A percentile compares a stretch with the other conserved stretches of the same genome.
These are phyloP conservation scores for Phlyctochytrium arcticum DNA, from an alignment of 192 early-diverging fungal genomes.

Conservation along the genomic window DNA sequence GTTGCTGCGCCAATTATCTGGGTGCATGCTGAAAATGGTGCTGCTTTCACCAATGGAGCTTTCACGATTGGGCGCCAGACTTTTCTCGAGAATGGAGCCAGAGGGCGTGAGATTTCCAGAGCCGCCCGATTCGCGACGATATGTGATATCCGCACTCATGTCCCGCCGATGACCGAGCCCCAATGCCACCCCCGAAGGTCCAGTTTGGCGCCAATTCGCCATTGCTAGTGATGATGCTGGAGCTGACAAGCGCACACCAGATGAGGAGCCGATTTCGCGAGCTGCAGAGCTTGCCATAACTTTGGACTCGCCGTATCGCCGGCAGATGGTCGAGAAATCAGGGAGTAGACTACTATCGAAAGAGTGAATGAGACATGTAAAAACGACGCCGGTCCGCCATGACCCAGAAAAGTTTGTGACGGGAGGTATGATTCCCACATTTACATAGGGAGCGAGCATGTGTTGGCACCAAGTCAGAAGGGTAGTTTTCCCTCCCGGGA, in stretches of 20 bases:
- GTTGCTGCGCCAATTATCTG: slow-evolving; percentile 16
- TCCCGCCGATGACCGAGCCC: no score
- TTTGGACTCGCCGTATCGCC: neutral
- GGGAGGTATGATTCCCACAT: slow-evolving; percentile 16
- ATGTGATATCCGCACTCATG: neutral
- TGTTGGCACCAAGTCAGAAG: slow-evolving; percentile 26
- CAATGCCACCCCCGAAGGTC: neutral
- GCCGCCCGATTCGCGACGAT: neutral
- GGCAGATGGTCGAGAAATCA: slow-evolving; percentile 6
- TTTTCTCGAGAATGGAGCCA: neutral
- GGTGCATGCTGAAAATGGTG: neutral
- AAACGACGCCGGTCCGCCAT: slow-evolving; percentile 29
- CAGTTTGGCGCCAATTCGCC: no score
- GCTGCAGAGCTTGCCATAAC: neutral
- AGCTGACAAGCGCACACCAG: neutral
- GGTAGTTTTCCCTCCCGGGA: slow-evolving; percentile 11
- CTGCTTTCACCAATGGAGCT: neutral
- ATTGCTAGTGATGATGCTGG: neutral
- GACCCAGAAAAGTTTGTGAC: slow-evolving; percentile 20
- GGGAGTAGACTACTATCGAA: slow-evolving; percentile 14
- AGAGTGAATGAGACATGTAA: slow-evolving; percentile 23
- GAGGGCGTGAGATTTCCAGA: neutral
- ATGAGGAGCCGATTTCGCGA: neutral
- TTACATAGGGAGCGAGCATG: slow-evolving; percentile 26
- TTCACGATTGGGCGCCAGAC: neutral